phyloP scores from a whole-genome alignment of 2,329 filamentous ascomycete genomes.

The Beauveria sp. region DNA sequence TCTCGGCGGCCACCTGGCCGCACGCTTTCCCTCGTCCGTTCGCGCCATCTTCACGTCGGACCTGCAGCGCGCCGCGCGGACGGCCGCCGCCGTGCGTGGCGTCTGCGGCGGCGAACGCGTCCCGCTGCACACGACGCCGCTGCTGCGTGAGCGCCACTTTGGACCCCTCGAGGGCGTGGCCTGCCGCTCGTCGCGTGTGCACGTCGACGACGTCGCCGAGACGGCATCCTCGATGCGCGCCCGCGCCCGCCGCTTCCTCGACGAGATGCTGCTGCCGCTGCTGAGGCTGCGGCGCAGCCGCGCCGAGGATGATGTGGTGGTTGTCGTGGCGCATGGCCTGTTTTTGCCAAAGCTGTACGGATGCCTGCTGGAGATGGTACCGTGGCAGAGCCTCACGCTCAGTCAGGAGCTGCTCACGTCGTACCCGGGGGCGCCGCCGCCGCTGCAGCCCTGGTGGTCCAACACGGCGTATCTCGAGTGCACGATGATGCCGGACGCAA shows the following conservation, averaged over 20 bases:
- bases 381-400: slow-evolving; percentile 26
- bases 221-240: slow-evolving; percentile 56
- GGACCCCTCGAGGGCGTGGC: slow-evolving; percentile 61
- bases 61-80: slow-evolving; percentile 64
- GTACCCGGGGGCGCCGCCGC: slow-evolving; percentile 1
- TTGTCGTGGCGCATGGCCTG: slow-evolving; percentile 76
- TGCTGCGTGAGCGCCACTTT: slow-evolving; percentile 66
- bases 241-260: slow-evolving; percentile 60
- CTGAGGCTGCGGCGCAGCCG: neutral
- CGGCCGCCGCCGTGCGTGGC: slow-evolving; percentile 59
- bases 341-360: slow-evolving; percentile 61
- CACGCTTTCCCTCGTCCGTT: slow-evolving; percentile 14
- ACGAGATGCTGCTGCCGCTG: slow-evolving; percentile 46
- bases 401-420: neutral
- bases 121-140: slow-evolving; percentile 24
- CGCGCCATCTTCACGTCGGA: slow-evolving; percentile 63
- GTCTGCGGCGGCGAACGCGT: slow-evolving; percentile 27
- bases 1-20: slow-evolving; percentile 56
- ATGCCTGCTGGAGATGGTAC: slow-evolving; percentile 41
- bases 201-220: slow-evolving; percentile 50
- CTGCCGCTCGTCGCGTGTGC: slow-evolving; percentile 31
- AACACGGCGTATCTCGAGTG: slow-evolving; percentile 44
- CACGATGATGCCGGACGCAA: slow-evolving; percentile 13
- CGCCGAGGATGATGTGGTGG: slow-evolving; percentile 37
- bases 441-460: slow-evolving; percentile 34